Conservation (phyloP, 2,329 filamentous ascomycete species). For the Phaeosphaeriaceae sp. region DNA sequence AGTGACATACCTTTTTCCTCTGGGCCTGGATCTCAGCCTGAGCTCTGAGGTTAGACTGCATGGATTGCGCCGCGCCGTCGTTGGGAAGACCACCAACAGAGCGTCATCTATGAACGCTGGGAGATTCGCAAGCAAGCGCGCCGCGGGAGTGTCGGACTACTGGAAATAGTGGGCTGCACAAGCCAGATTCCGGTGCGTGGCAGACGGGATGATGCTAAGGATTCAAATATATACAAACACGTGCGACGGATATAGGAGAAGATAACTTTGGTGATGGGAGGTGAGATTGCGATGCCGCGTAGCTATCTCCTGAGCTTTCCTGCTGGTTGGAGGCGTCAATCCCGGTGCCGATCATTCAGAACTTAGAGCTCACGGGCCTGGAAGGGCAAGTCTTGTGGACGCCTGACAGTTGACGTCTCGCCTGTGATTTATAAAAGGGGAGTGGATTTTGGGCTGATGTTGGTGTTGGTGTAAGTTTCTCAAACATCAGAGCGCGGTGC, state of each 20-base stretch:
- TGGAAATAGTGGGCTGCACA: slow-evolving; percentile 24
- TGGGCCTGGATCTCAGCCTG: slow-evolving; percentile 65
- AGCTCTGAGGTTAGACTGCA: slow-evolving; percentile 55
- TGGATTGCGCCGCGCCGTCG: slow-evolving; percentile 45
- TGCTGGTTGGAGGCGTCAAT: slow-evolving; percentile 17
- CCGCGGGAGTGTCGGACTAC: slow-evolving; percentile 21
- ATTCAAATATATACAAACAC: background rate
- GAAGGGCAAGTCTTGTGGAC: background rate
- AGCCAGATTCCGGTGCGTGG: slow-evolving; percentile 30
- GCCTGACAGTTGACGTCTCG: background rate
- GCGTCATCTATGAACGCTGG: slow-evolving; percentile 45
- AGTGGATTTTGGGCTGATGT: too few relatives aligned
- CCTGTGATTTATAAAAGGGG: background rate
- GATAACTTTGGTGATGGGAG: background rate
- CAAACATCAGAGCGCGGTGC: too few relatives aligned
- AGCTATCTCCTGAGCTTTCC: slow-evolving; percentile 23
- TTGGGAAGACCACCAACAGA: slow-evolving; percentile 33
- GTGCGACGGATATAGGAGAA: slow-evolving; percentile 3
- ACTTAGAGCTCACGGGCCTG: slow-evolving; percentile 16
- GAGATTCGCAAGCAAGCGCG: slow-evolving; percentile 12
- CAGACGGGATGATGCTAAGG: slow-evolving; percentile 7
- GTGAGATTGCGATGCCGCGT: slow-evolving; percentile 11
- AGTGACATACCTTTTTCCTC: slow-evolving; percentile 62
- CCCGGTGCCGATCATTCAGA: slow-evolving; percentile 30
- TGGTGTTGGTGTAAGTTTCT: too few relatives aligned